A percentile compares a stretch with the other conserved stretches of the same genome.
Evolutionary conservation across 2,329 filamentous ascomycete genomes (phyloP).

Genomic region (Aspergillus sp.): DNA sequence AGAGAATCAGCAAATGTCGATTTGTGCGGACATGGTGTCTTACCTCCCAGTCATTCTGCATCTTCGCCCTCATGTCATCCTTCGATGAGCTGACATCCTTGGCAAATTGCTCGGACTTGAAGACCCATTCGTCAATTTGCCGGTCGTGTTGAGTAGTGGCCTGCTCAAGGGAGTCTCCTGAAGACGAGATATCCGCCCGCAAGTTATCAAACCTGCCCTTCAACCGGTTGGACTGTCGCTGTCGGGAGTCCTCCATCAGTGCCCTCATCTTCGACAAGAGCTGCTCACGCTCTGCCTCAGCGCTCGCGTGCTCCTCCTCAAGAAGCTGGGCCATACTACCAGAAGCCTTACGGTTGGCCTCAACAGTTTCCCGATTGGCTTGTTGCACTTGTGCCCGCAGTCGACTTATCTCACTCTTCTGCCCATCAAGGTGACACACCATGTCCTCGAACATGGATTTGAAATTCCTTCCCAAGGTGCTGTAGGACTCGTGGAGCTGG

Average conservation of each 20-base stretch:
- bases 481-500: conserved; percentile 75
- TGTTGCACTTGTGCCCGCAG: conserved; percentile 62
- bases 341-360: conserved; percentile 59
- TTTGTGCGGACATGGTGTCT: conserved; percentile 23
- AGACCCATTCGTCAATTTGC: conserved; percentile 66
- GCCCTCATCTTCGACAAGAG: conserved; percentile 66
- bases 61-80: conserved; percentile 67
- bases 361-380: conserved; percentile 58
- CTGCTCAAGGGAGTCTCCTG: conserved; percentile 56
- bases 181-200: conserved; percentile 54
- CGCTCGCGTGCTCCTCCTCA: conserved; percentile 64
- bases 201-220: conserved; percentile 54
- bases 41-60: conserved; percentile 80
- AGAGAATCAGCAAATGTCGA: conserved; percentile 16
- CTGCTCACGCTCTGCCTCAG: conserved; percentile 62
- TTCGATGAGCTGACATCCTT: conserved; percentile 63
- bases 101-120: conserved; percentile 58
- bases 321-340: conserved; percentile 59
- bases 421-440: conserved; percentile 61
- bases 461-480: conserved; percentile 73
- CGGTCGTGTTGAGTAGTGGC: conserved; percentile 57
- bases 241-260: conserved; percentile 66
- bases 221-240: conserved; percentile 63
- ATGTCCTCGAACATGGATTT: conserved; percentile 77
- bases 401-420: conserved; percentile 65